A percentile compares a stretch with the other conserved stretches of the same genome.
Evolutionary conservation across 2,329 filamentous ascomycete genomes (phyloP).

Genomic region (Exophiala sp.): DNA sequence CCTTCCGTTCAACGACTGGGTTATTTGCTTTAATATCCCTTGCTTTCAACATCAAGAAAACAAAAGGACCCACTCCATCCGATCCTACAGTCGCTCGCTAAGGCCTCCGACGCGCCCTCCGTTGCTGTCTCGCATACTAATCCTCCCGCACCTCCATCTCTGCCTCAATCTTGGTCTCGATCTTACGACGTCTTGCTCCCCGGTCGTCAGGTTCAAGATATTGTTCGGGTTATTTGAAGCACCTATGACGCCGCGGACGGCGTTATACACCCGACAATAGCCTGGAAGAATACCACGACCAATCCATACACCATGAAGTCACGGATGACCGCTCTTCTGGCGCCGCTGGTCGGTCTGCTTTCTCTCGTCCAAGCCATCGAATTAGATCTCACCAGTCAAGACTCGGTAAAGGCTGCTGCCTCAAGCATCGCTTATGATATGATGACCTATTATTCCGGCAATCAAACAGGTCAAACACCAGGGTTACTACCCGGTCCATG

Average conservation of each 20-base stretch:
- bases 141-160: neutral
- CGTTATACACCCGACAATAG: too few relatives aligned
- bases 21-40: neutral
- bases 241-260: too few relatives aligned
- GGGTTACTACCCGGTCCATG: conserved; percentile 33
- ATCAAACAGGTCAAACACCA: conserved; percentile 31
- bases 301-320: conserved; percentile 16
- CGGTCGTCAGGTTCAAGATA: neutral
- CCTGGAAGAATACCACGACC: neutral
- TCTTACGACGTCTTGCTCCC: neutral
- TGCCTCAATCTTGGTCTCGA: too few relatives aligned
- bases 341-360: conserved; percentile 26
- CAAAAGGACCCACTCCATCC: neutral
- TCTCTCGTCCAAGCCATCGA: conserved; percentile 14
- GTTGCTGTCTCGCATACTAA: too few relatives aligned
- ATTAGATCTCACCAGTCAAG: conserved; percentile 26
- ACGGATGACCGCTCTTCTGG: conserved; percentile 8
- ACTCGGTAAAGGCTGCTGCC: conserved; percentile 33
- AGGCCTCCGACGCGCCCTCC: neutral
- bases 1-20: neutral
- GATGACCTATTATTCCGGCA: conserved; percentile 35
- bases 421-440: conserved; percentile 33
- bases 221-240: neutral
- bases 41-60: too few relatives aligned
- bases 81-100: neutral